Percentiles rank a stretch among this genome's conserved stretches.
phyloP scores from a whole-genome alignment of 805 yeast genomes.

The Saccharomycopsis synnaedendra region DNA sequence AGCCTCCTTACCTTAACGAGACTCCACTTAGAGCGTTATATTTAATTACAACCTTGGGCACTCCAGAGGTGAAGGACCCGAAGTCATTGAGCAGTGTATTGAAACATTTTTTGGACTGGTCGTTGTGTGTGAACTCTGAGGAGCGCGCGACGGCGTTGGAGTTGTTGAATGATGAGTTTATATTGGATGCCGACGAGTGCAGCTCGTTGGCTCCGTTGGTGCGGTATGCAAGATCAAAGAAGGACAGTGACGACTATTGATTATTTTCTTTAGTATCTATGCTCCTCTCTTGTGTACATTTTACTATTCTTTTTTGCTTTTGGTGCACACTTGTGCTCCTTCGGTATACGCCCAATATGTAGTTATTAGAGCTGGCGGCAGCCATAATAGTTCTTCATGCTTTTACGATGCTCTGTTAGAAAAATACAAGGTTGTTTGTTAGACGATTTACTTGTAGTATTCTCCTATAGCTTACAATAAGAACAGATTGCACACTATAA shows the following conservation, averaged over 20 bases:
- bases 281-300: background rate
- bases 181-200: slow-evolving; percentile 49
- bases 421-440: no score
- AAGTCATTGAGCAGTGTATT: slow-evolving; percentile 57
- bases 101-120: slow-evolving; percentile 60
- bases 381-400: no score
- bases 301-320: background rate
- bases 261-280: background rate
- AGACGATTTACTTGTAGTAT: no score
- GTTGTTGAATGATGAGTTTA: slow-evolving; percentile 56
- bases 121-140: slow-evolving; percentile 75
- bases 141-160: slow-evolving; percentile 71
- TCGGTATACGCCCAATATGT: background rate
- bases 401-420: no score
- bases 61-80: slow-evolving; percentile 86
- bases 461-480: no score
- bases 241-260: slow-evolving; percentile 19
- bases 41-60: slow-evolving; percentile 91
- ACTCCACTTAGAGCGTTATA: slow-evolving; percentile 90
- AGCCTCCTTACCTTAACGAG: slow-evolving; percentile 94
- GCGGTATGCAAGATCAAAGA: slow-evolving; percentile 60
- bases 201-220: slow-evolving; percentile 61
- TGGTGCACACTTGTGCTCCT: background rate
- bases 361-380: no score
- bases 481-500: no score